Evolutionary conservation across 1,284 basidiomycete genomes (phyloP).

Genomic region (Moesziomyces aphidis): DNA sequence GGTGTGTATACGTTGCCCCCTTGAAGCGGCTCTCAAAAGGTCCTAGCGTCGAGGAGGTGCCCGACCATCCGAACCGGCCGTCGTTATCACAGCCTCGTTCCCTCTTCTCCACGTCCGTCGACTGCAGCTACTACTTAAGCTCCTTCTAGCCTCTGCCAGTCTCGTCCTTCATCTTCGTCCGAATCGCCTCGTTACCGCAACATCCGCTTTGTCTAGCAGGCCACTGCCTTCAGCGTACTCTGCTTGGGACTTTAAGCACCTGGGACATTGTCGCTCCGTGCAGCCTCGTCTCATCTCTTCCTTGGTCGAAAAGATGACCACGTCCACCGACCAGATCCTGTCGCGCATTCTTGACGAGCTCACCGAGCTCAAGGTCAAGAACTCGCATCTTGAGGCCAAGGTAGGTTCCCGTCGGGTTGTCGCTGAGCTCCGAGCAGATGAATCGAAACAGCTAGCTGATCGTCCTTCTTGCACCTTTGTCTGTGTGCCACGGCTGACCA

Average conservation of each 20-base stretch:
- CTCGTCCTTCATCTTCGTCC: background rate
- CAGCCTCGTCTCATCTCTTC: too few relatives aligned
- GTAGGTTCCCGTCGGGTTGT: conserved; percentile 16
- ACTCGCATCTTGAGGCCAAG: conserved; percentile 60
- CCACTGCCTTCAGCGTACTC: too few relatives aligned
- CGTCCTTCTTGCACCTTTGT: background rate
- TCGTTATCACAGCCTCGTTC: background rate
- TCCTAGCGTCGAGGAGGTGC: background rate
- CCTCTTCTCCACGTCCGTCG: background rate
- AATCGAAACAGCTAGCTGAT: background rate
- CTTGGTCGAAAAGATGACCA: conserved; percentile 15
- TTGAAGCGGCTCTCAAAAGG: background rate
- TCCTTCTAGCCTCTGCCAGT: background rate
- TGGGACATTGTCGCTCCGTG: too few relatives aligned
- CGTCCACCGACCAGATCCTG: conserved; percentile 45
- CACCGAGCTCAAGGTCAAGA: conserved; percentile 56
- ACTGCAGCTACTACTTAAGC: background rate
- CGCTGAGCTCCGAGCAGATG: too few relatives aligned
- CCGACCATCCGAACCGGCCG: background rate
- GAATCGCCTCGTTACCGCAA: background rate
- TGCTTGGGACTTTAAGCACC: too few relatives aligned
- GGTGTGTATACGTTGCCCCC: too few relatives aligned
- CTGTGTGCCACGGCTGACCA: background rate
- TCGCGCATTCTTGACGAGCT: conserved; percentile 57
- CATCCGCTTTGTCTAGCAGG: background rate